A percentile compares a stretch with the other conserved stretches of the same genome.
Evolutionary conservation across 1,139 yeast genomes (phyloP).

Genomic region (Nadsonia commutata): DNA sequence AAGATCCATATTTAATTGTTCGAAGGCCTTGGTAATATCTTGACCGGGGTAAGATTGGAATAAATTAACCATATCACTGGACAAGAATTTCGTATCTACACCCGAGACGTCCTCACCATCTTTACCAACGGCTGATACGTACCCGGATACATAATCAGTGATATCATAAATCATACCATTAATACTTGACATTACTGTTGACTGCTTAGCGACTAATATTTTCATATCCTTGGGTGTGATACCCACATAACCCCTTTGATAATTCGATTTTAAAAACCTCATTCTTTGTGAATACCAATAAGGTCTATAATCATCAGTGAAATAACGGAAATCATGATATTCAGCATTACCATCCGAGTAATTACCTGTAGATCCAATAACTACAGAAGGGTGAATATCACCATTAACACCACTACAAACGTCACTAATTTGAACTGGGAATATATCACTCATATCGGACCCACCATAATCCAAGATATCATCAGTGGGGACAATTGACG

Average conservation of each 20-base stretch:
- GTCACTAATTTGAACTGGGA: conserved; percentile 28
- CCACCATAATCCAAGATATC: conserved; percentile 26
- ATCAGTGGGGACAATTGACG: conserved; percentile 23
- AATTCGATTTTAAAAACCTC: conserved; percentile 22
- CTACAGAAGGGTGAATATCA: conserved; percentile 19
- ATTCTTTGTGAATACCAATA: conserved; percentile 29
- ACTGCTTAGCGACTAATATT: conserved; percentile 15
- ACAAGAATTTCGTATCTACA: conserved; percentile 21
- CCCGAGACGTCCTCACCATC: conserved; percentile 16
- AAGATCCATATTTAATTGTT: conserved; percentile 16
- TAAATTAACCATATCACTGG: conserved; percentile 17
- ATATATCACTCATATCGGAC: conserved; percentile 20
- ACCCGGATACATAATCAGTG: conserved; percentile 25
- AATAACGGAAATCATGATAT: conserved; percentile 28
- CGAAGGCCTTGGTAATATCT: conserved; percentile 21
- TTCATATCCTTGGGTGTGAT: conserved; percentile 21
- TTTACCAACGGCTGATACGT: conserved; percentile 21
- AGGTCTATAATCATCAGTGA: conserved; percentile 26
- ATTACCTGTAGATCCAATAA: conserved; percentile 23
- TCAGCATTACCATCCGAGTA: conserved; percentile 25
- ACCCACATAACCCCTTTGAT: conserved; percentile 25
- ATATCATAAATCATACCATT: conserved; percentile 26
- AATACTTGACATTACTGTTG: conserved; percentile 19
- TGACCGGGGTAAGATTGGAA: conserved; percentile 24
- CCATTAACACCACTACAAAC: conserved; percentile 25